Conservation (phyloP, 805 yeast genomes). For the Starmerella riodocensis region DNA sequence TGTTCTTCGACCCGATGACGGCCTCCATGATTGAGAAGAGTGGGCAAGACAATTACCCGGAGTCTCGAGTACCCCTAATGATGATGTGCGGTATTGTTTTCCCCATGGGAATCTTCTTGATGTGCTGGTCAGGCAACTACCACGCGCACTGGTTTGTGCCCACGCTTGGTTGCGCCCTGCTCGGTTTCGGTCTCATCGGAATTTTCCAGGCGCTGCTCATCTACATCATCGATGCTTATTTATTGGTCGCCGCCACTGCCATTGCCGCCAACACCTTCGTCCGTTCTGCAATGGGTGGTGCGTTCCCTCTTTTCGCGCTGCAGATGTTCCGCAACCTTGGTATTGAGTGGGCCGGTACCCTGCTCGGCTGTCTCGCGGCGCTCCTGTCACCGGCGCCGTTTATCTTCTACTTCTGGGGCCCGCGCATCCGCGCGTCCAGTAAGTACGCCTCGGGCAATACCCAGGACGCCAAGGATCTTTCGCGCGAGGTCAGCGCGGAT, state of each 20-base stretch:
- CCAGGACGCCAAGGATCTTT: conserved; percentile 13
- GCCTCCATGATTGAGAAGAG: conserved; percentile 36
- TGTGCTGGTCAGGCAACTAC: conserved; percentile 78
- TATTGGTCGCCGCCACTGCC: conserved; percentile 48
- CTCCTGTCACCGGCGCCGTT: conserved; percentile 45
- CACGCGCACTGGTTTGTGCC: conserved; percentile 55
- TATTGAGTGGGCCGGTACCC: conserved; percentile 42
- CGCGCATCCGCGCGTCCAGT: conserved; percentile 16
- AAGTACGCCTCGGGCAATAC: conserved; percentile 17
- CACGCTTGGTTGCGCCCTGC: conserved; percentile 40
- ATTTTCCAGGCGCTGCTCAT: conserved; percentile 48
- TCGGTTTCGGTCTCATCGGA: conserved; percentile 41
- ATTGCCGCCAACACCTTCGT: conserved; percentile 51
- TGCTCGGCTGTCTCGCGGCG: conserved; percentile 39
- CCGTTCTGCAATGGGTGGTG: conserved; percentile 47
- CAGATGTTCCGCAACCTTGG: conserved; percentile 40
- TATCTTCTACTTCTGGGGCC: conserved; percentile 40
- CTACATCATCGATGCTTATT: conserved; percentile 49
- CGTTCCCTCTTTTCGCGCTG: conserved; percentile 46
- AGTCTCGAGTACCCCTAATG: conserved; percentile 67
- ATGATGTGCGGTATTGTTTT: conserved; percentile 56
- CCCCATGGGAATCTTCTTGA: conserved; percentile 72
- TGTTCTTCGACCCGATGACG: conserved; percentile 44
- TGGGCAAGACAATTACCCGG: conserved; percentile 56
- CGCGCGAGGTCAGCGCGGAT: conserved; percentile 13